Evolutionary conservation across 2,329 filamentous ascomycete genomes (phyloP), one percentile per base, ranked within the genome.

Genomic region (Hypoxylon sp.): DNA sequence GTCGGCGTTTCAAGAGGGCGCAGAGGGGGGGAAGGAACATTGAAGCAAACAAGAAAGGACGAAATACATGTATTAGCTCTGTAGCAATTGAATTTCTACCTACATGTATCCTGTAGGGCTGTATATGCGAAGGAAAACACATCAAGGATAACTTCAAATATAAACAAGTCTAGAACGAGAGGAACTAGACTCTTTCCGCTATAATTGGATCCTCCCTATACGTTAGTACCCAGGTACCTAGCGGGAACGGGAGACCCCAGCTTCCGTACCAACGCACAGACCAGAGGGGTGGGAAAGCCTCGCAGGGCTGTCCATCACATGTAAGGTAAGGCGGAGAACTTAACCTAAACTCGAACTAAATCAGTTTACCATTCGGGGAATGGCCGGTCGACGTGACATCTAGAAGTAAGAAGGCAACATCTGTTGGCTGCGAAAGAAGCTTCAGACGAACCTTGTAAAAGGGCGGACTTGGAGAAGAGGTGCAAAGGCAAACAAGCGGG

Each of bases 241-340:
- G 48, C 53, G 53, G 61, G 42, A 54, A 47, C 54, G 54, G 51
- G 48, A 52, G 32, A 57, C 47, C 42, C 31, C 53, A 57, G 53
- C 52, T 31, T 47, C 37, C 50, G 37, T 15, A 59, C 42, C 27
- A 37, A 54, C 11, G 52, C 52, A 62, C 39, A 29, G 44, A 46
- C 50, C 56, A 60, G 24, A 53, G 7, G 48, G 17, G 17, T 15
- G 39, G n/a, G 32, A 35, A 64, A 68, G 62, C 62, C 47, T 68
- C 50, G 58, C 62, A 66, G 57, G 57, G 48, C 54, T 55, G 54
- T 5, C 35, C 53, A 55, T 62, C 58, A 66, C 62, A 66, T 65
- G 62, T 19, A 56, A 57, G 57, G 55, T 42, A 55, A 60, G 65
- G 65, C 60, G 54, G 42, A 52, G 54, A 58, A 65, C 54, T 50